These are phyloP conservation scores for Parsonsia alboflavescens DNA, from an alignment of 257 asterid species.

Conservation along the genomic window DNA sequence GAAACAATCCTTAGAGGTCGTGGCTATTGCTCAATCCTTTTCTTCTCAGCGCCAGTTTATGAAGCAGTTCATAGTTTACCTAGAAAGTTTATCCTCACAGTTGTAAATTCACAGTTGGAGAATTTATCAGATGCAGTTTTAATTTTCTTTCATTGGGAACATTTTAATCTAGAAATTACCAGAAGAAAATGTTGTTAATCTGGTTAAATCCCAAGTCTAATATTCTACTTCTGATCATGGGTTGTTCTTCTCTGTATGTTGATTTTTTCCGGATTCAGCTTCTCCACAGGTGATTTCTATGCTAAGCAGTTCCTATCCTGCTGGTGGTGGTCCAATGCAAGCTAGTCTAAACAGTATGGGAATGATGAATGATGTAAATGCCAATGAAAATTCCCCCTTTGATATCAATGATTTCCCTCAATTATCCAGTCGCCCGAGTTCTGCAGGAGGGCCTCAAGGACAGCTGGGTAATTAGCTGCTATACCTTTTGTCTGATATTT, in stretches of 20 bases:
- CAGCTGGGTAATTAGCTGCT: slow-evolving; percentile 57
- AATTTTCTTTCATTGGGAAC: background rate
- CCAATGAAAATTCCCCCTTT: slow-evolving; percentile 85
- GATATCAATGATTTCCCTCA: slow-evolving; percentile 98
- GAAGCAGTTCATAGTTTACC: background rate
- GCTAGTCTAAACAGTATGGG: slow-evolving; percentile 66
- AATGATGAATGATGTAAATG: slow-evolving; percentile 74
- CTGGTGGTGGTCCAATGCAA: slow-evolving; percentile 78
- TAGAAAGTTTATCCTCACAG: background rate
- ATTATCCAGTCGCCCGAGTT: slow-evolving; percentile 83
- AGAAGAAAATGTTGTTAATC: background rate
- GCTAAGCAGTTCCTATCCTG: slow-evolving; percentile 74
- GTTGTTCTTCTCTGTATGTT: slow-evolving; percentile 11
- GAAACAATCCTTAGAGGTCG: background rate
- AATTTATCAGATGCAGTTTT: background rate
- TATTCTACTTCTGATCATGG: background rate
- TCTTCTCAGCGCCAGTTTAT: background rate
- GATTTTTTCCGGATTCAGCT: slow-evolving; percentile 57
- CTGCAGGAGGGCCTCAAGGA: slow-evolving; percentile 98
- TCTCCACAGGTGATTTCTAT: slow-evolving; percentile 94
- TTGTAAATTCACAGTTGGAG: background rate
- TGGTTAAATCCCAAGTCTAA: background rate
- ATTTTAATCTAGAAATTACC: background rate
- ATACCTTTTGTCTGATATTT: slow-evolving; percentile 15
- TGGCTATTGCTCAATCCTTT: background rate